Evolutionary conservation across 352 stramenopile genomes (phyloP).

Genomic region (Pythium periplocum): DNA sequence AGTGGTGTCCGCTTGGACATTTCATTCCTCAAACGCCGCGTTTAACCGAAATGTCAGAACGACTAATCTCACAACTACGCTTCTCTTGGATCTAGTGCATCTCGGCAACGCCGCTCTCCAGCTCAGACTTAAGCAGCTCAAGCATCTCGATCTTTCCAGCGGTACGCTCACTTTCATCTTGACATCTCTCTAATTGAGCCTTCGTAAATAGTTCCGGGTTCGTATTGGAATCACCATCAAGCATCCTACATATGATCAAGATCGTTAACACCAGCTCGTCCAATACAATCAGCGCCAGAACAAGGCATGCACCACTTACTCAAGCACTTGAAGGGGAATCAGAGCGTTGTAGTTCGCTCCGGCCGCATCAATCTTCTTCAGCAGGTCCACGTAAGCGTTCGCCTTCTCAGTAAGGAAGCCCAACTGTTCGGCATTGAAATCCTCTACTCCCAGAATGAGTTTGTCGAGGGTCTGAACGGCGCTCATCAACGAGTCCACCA

Average conservation of each 20-base stretch:
- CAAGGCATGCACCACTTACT: conserved; percentile 22
- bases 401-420: conserved; percentile 54
- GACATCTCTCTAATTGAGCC: conserved; percentile 50
- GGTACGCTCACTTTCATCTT: conserved; percentile 44
- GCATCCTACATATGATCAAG: conserved; percentile 22
- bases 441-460: conserved; percentile 46
- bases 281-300: conserved; percentile 1
- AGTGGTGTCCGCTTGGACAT: too few relatives aligned
- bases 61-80: too few relatives aligned
- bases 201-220: conserved; percentile 73
- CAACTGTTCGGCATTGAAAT: conserved; percentile 57
- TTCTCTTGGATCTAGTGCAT: conserved; percentile 7
- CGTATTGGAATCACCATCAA: conserved; percentile 43
- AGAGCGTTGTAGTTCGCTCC: conserved; percentile 43
- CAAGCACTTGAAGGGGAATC: conserved; percentile 58
- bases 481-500: conserved; percentile 51
- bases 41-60: too few relatives aligned
- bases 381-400: conserved; percentile 53
- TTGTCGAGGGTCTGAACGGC: conserved; percentile 67
- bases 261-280: conserved; percentile 6
- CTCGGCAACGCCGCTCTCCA: conserved; percentile 37
- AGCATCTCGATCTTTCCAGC: conserved; percentile 47
- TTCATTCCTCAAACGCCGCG: too few relatives aligned
- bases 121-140: conserved; percentile 39
- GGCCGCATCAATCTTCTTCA: conserved; percentile 38